These are phyloP conservation scores for Gleditsia sinensis DNA, from an alignment of 306 rosid genomes.

Conservation along the genomic window DNA sequence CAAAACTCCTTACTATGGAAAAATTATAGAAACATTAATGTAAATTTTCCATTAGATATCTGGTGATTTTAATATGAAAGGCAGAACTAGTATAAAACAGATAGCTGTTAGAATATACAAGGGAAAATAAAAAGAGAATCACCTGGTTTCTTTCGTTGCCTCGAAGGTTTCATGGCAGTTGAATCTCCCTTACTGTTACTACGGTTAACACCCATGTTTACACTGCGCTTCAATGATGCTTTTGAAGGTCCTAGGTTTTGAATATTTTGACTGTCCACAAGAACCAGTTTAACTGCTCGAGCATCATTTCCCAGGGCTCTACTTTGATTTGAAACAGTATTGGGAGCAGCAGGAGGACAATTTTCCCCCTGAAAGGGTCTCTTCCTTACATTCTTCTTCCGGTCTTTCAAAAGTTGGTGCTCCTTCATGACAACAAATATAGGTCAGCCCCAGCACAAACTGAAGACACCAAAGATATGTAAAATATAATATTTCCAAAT, in stretches of 20 bases:
- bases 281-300: slow-evolving; percentile 71
- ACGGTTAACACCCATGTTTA: slow-evolving; percentile 69
- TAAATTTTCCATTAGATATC: slow-evolving; percentile 9
- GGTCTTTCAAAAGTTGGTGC: slow-evolving; percentile 94
- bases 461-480: slow-evolving; percentile 8
- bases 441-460: slow-evolving; percentile 46
- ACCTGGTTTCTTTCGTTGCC: slow-evolving; percentile 92
- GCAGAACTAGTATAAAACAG: slow-evolving; percentile 16
- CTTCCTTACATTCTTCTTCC: slow-evolving; percentile 83
- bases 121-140: slow-evolving; percentile 32
- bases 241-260: slow-evolving; percentile 84
- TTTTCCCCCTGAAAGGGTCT: slow-evolving; percentile 71
- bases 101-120: slow-evolving; percentile 21
- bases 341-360: slow-evolving; percentile 55
- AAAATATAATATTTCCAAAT: not conserved
- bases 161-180: slow-evolving; percentile 65
- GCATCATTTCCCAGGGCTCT: slow-evolving; percentile 70
- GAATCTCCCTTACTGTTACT: slow-evolving; percentile 77
- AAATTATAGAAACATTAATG: not conserved
- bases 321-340: slow-evolving; percentile 60
- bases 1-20: slow-evolving; percentile 1
- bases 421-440: slow-evolving; percentile 67
- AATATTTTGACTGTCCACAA: slow-evolving; percentile 86
- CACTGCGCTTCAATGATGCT: slow-evolving; percentile 70
- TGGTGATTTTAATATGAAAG: slow-evolving; percentile 7